Percentiles rank a stretch among this genome's conserved stretches.
Conservation (phyloP, 169 alveolate species). For the Perkinsus marinus region DNA sequence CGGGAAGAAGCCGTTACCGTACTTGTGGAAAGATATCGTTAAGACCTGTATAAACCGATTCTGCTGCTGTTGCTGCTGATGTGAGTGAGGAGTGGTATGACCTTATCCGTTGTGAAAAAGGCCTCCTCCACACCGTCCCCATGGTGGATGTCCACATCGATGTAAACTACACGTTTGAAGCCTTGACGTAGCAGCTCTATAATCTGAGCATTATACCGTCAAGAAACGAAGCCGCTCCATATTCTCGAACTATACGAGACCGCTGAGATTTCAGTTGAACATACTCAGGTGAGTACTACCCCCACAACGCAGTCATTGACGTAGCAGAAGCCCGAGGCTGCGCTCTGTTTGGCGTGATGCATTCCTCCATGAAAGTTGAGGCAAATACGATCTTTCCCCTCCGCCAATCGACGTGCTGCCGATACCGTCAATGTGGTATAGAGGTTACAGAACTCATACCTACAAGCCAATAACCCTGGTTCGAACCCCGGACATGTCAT, state of each 20-base stretch:
- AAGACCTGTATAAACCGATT: no score
- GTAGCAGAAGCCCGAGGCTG: conserved; percentile 97
- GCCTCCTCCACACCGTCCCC: conserved; percentile 99
- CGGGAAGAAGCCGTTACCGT: conserved; percentile 94
- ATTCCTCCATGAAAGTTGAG: conserved; percentile 97
- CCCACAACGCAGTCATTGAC: conserved; percentile 84
- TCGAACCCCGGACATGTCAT: not conserved
- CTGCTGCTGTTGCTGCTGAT: not conserved
- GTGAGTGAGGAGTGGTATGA: not conserved
- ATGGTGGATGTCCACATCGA: conserved; percentile 95
- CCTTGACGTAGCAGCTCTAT: conserved; percentile 48
- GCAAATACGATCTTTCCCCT: not conserved
- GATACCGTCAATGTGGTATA: not conserved
- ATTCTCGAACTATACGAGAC: not conserved
- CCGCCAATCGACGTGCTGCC: not conserved
- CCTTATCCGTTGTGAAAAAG: conserved; percentile 43
- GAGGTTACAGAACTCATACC: not conserved
- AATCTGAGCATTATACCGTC: conserved; percentile 42
- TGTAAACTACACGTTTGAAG: conserved; percentile 83
- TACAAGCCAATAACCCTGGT: not conserved
- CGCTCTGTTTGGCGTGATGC: conserved; percentile 91
- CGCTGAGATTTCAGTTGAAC: not conserved
- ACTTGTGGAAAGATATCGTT: conserved; percentile 95
- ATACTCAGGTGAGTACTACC: not conserved
- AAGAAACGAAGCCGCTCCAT: not conserved